These are phyloP conservation scores for Pythium pyrilobum DNA, from an alignment of 352 stramenopile genomes.

Conservation along the genomic window DNA sequence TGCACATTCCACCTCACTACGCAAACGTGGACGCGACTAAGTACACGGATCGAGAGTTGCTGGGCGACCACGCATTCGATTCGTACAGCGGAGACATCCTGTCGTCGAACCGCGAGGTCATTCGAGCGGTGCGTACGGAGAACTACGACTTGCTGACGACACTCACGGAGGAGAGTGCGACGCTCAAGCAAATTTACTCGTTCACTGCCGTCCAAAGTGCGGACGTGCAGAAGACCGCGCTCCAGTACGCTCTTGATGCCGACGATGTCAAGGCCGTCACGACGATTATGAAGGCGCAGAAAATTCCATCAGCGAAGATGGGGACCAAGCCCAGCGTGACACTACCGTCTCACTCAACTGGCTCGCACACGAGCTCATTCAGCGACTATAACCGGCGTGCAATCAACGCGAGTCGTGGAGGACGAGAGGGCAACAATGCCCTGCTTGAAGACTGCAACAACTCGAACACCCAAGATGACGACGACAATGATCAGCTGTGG, in stretches of 20 bases:
- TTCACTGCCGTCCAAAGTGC: conserved; percentile 40
- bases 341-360: conserved; percentile 59
- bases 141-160: conserved; percentile 59
- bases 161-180: conserved; percentile 33
- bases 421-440: conserved; percentile 73
- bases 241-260: conserved; percentile 55
- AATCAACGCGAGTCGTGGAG: conserved; percentile 72
- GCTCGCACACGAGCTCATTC: conserved; percentile 64
- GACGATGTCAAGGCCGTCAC: conserved; percentile 39
- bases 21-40: conserved; percentile 34
- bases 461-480: neutral
- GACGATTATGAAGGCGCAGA: conserved; percentile 32
- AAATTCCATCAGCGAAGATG: conserved; percentile 26
- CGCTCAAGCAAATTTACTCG: conserved; percentile 37
- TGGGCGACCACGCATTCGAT: conserved; percentile 33
- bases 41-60: conserved; percentile 54
- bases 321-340: conserved; percentile 32
- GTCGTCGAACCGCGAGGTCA: conserved; percentile 42
- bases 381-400: conserved; percentile 77
- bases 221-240: conserved; percentile 36
- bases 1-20: conserved; percentile 44
- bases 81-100: conserved; percentile 38
- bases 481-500: conserved; percentile 29
- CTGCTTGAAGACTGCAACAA: conserved; percentile 35
- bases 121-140: conserved; percentile 56